Percentiles rank a stretch among this genome's conserved stretches.
Conservation (phyloP, 2,329 filamentous ascomycete species). For the Diaporthe aspalathi region DNA sequence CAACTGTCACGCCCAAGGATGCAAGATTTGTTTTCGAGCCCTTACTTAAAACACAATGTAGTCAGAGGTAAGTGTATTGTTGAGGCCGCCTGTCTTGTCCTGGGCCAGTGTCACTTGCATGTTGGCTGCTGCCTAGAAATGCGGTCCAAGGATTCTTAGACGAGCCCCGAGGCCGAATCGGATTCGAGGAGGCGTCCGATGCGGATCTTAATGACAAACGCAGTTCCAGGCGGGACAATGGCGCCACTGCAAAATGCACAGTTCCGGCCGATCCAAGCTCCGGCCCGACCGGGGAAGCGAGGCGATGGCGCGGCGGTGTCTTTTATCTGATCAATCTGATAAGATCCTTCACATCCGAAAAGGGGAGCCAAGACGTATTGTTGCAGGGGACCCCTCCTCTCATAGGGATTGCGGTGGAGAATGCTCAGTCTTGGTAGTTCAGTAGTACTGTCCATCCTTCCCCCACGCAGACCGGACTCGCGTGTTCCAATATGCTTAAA, state of each 20-base stretch:
- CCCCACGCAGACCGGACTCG: conserved; percentile 9
- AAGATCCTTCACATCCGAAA: conserved; percentile 34
- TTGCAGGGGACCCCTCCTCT: conserved; percentile 17
- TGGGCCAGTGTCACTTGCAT: neutral
- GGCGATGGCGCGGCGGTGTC: neutral
- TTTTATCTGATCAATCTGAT: conserved; percentile 45
- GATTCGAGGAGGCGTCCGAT: neutral
- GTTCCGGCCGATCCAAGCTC: conserved; percentile 2
- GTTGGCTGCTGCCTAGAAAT: conserved; percentile 11
- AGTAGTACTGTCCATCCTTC: neutral
- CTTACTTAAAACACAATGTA: too few species aligned
- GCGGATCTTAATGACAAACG: neutral
- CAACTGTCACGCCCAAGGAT: too few species aligned
- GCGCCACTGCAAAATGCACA: conserved; percentile 1
- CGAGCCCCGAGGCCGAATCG: neutral
- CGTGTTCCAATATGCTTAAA: conserved; percentile 24
- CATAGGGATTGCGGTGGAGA: conserved; percentile 12
- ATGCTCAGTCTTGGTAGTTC: neutral
- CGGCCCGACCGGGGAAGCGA: conserved; percentile 7
- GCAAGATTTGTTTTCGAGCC: too few species aligned
- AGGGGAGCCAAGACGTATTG: conserved; percentile 11
- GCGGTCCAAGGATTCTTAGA: neutral
- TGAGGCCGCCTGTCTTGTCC: neutral
- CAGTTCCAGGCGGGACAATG: neutral
- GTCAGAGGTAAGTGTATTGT: neutral